These are phyloP conservation scores for Dovyalis caffra DNA, from an alignment of 345 rosid species.

Conservation along the genomic window DNA sequence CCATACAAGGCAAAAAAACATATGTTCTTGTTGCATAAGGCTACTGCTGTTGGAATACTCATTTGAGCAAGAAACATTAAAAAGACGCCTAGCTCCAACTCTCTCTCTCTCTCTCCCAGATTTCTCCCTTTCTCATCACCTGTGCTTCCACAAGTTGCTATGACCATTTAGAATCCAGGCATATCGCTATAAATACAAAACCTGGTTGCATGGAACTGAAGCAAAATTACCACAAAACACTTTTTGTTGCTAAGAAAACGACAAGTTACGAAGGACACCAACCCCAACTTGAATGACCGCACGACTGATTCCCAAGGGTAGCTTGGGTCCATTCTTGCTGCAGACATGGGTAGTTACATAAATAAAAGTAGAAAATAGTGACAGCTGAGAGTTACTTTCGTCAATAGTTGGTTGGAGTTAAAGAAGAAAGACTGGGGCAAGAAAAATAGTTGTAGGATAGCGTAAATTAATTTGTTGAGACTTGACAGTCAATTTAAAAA, in stretches of 20 bases:
- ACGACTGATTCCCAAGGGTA: slow-evolving; percentile 5
- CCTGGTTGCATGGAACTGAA: background rate
- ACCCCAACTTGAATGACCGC: slow-evolving; percentile 11
- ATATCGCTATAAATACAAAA: slow-evolving; percentile 9
- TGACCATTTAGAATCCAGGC: background rate
- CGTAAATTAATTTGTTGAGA: background rate
- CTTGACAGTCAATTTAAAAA: slow-evolving; percentile 9
- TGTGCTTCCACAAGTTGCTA: background rate
- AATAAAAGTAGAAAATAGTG: background rate
- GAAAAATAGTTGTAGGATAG: background rate
- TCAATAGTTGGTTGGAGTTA: background rate
- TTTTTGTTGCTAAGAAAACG: background rate
- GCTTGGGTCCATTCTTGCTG: slow-evolving; percentile 1
- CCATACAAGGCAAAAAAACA: background rate
- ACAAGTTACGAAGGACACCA: no score
- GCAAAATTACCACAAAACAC: background rate
- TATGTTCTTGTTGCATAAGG: background rate
- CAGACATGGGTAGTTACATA: background rate
- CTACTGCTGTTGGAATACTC: slow-evolving; percentile 45
- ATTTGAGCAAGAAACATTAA: slow-evolving; percentile 58
- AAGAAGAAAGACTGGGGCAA: background rate
- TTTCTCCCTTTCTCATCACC: background rate
- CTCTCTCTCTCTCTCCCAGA: background rate
- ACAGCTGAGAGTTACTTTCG: no score
- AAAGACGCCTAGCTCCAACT: slow-evolving; percentile 3